phyloP scores from a whole-genome alignment of 495 filamentous ascomycete species.

The Pseudomonodictys pantanalensis region DNA sequence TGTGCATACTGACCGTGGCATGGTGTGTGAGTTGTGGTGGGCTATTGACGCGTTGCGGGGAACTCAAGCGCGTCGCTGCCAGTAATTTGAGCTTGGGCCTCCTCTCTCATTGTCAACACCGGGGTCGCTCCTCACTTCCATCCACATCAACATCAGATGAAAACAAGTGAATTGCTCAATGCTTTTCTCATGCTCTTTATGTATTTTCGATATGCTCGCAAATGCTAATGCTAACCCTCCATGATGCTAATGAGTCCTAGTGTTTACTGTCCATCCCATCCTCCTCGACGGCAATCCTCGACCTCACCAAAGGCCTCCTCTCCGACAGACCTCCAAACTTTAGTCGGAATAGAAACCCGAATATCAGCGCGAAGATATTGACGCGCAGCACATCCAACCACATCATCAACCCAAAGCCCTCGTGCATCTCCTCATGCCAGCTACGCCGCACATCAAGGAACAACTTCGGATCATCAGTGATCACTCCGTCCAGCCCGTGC shows the following conservation, averaged over 20 bases:
- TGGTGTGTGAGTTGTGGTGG: constrained; percentile 17
- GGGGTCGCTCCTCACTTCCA: neutral
- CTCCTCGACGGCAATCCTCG: neutral
- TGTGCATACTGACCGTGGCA: constrained; percentile 33
- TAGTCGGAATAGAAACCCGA: constrained; percentile 24
- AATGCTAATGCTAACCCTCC: constrained; percentile 2
- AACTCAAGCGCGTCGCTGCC: constrained; percentile 5
- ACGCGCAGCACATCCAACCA: constrained; percentile 31
- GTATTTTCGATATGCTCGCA: neutral
- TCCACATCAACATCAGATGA: no score
- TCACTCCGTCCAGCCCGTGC: constrained; percentile 53
- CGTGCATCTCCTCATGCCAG: constrained; percentile 34
- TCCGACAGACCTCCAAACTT: constrained; percentile 20
- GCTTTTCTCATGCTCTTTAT: neutral
- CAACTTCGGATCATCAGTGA: constrained; percentile 56
- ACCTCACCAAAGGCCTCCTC: constrained; percentile 7
- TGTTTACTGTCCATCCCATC: neutral
- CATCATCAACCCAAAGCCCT: constrained; percentile 14
- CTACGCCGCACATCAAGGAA: constrained; percentile 48
- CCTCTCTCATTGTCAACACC: neutral
- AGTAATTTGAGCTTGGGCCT: neutral
- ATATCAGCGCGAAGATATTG: constrained; percentile 31
- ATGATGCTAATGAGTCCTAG: neutral
- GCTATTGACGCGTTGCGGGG: constrained; percentile 29
- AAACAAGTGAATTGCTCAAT: neutral